These are phyloP conservation scores for Thielaviopsis populi DNA, from an alignment of 2,329 filamentous ascomycete genomes.

Conservation along the genomic window DNA sequence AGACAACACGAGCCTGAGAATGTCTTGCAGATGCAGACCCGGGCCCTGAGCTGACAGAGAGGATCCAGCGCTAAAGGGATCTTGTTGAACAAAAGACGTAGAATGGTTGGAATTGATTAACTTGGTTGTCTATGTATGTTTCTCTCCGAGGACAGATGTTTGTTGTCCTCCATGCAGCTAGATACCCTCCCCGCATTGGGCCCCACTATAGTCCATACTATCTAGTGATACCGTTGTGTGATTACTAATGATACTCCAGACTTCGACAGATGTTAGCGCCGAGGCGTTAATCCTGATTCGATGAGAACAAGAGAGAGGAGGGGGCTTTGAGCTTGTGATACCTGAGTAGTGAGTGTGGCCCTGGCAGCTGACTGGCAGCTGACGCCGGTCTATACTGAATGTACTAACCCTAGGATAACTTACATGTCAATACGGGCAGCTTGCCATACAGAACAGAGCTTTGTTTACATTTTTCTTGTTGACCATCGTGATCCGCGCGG, in stretches of 20 bases:
- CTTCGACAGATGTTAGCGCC: no score
- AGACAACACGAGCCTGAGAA: background rate
- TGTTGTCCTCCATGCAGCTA: no score
- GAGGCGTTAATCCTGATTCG: constrained; percentile 2
- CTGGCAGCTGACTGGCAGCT: background rate
- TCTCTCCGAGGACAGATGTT: no score
- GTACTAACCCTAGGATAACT: background rate
- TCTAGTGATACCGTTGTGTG: no score
- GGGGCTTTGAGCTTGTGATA: background rate
- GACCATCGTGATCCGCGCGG: background rate
- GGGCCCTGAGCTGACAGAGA: background rate
- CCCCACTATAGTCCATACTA: no score
- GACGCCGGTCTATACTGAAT: background rate
- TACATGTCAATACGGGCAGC: background rate
- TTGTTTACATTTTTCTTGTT: background rate
- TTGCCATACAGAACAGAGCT: background rate
- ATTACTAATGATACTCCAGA: no score
- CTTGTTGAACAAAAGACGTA: no score
- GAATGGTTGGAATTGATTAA: no score
- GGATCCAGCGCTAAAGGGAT: background rate
- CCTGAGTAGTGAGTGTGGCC: background rate
- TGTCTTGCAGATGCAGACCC: background rate
- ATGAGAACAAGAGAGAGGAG: background rate
- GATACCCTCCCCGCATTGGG: no score
- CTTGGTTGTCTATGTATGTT: no score